Evolutionary conservation across 495 filamentous ascomycete species (phyloP).

Genomic region (Cudoniella acicularis): DNA sequence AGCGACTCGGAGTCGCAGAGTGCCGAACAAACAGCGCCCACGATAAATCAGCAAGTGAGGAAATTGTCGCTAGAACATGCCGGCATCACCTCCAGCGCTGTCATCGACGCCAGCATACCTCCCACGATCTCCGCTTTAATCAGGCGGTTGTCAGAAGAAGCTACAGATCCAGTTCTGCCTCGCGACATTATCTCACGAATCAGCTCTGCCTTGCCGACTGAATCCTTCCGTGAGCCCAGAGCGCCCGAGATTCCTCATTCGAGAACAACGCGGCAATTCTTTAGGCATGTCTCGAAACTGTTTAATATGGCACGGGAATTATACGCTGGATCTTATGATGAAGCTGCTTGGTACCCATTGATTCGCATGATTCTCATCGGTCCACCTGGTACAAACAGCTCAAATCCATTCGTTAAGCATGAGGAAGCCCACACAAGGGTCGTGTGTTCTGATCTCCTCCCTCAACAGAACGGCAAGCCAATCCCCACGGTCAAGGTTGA

Average conservation of each 20-base stretch:
- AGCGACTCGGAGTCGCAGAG: not conserved
- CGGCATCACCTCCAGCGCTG: not conserved
- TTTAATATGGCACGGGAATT: constrained; percentile 3
- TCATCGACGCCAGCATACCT: not conserved
- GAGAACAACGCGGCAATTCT: not conserved
- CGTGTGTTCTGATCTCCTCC: no score
- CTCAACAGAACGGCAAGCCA: constrained; percentile 7
- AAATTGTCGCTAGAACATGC: constrained; percentile 4
- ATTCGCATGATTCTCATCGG: constrained; percentile 2
- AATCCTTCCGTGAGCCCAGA: not conserved
- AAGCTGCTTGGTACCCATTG: constrained; percentile 5
- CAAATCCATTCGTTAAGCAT: no score
- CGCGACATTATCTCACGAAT: constrained; percentile 2
- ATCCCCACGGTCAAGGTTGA: constrained; percentile 9
- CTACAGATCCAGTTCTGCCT: constrained; percentile 4
- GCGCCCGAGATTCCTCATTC: not conserved
- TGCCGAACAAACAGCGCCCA: constrained; percentile 2
- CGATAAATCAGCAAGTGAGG: constrained; percentile 1
- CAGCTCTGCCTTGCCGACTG: not conserved
- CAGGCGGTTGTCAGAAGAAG: not conserved
- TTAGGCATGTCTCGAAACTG: constrained; percentile 3
- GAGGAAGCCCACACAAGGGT: no score
- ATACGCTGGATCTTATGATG: constrained; percentile 8
- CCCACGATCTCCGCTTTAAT: not conserved
- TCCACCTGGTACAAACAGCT: no score